Percentiles rank a stretch among this genome's conserved stretches.
phyloP scores from a whole-genome alignment of 768 basidiomycete species.

The Pisolithus tinctorius region DNA sequence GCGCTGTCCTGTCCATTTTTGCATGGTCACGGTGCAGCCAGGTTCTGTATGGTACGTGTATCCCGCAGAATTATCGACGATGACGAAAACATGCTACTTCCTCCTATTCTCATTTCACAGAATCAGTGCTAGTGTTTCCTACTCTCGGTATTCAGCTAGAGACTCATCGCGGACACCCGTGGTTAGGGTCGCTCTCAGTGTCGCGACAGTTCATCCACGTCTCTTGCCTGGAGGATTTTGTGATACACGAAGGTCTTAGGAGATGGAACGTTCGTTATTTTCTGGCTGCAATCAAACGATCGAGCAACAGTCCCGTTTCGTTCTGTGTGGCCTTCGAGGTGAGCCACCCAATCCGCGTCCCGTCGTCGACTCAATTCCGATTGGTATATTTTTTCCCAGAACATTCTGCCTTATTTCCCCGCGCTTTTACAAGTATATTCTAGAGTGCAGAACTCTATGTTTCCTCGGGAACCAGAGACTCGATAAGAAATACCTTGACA shows the following conservation, averaged over 20 bases:
- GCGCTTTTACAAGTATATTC: conserved; percentile 55
- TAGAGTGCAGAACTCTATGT: conserved; percentile 46
- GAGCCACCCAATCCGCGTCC: not conserved
- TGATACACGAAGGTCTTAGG: conserved; percentile 69
- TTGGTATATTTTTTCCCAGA: conserved; percentile 33
- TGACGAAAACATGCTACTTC: not conserved
- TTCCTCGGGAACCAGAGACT: conserved; percentile 9
- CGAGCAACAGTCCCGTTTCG: conserved; percentile 19
- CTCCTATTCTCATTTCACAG: conserved; percentile 29
- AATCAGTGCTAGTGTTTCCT: conserved; percentile 63
- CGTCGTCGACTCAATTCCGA: not conserved
- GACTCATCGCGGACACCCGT: conserved; percentile 53
- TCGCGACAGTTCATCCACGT: conserved; percentile 56
- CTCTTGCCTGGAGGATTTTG: conserved; percentile 45
- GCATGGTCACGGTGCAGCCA: conserved; percentile 35
- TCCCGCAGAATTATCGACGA: not conserved
- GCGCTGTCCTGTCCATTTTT: conserved; percentile 14
- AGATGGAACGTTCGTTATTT: conserved; percentile 73
- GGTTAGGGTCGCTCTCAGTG: conserved; percentile 20
- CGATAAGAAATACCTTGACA: not conserved
- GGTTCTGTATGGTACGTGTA: conserved; percentile 40
- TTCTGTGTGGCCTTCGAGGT: conserved; percentile 62
- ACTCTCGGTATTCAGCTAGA: conserved; percentile 71
- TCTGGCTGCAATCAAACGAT: conserved; percentile 41
- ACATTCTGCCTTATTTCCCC: conserved; percentile 55